Evolutionary conservation across 441 rosid genomes (phyloP).

Genomic region (Isatis lusitanica): DNA sequence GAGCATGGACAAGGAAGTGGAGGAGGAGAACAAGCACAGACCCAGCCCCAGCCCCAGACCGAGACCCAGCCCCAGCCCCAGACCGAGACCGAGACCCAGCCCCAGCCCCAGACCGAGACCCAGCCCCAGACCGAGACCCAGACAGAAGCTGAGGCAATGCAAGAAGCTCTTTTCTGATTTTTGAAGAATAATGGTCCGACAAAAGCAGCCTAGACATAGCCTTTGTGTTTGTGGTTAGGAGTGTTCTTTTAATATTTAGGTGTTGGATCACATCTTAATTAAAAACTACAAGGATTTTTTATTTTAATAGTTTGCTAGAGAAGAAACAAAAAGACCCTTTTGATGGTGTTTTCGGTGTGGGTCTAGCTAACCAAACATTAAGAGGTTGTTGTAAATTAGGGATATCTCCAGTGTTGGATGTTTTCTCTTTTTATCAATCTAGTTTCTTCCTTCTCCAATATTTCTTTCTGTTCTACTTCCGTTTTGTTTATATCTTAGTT

Average conservation of each 20-base stretch:
- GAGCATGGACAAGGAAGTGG: neutral
- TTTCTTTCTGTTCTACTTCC: neutral
- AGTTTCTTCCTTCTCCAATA: neutral
- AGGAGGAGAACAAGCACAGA: neutral
- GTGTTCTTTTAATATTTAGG: slow-evolving; percentile 9
- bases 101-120: slow-evolving; percentile 5
- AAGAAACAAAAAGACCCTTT: slow-evolving; percentile 2
- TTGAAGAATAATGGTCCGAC: slow-evolving; percentile 5
- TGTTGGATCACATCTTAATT: neutral
- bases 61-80: neutral
- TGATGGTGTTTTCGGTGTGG: neutral
- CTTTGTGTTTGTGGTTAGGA: slow-evolving; percentile 23
- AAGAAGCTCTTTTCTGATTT: slow-evolving; percentile 24
- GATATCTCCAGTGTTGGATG: slow-evolving; percentile 7
- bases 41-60: neutral
- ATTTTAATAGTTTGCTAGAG: neutral
- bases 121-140: neutral
- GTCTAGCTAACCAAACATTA: slow-evolving; percentile 9
- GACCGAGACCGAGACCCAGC: neutral
- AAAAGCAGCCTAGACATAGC: slow-evolving; percentile 26
- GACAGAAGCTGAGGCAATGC: slow-evolving; percentile 31
- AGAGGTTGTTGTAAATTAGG: slow-evolving; percentile 26
- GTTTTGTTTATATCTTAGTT: neutral
- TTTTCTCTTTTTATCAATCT: neutral
- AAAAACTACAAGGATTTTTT: neutral